Evolutionary conservation across 2,329 filamentous ascomycete genomes (phyloP).

Genomic region (Dactylellina parvicollis): DNA sequence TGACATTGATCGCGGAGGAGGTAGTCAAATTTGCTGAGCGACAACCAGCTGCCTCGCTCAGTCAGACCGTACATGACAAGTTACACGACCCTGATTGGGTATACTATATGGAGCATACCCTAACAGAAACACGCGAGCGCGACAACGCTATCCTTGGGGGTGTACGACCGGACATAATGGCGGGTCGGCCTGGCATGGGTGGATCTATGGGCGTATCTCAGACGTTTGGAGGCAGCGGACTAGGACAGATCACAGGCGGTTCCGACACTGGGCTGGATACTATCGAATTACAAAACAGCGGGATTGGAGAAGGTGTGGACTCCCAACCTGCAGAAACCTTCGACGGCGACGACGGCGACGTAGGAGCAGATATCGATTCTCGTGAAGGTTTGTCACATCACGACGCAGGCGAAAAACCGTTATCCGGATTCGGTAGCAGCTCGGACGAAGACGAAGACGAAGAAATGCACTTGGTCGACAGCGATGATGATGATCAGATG

Average conservation of each 20-base stretch:
- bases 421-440: constrained; percentile 91
- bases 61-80: constrained; percentile 82
- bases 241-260: constrained; percentile 26
- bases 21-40: constrained; percentile 98
- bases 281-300: constrained; percentile 58
- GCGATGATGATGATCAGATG: constrained; percentile 66
- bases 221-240: constrained; percentile 54
- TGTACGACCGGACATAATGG: constrained; percentile 87
- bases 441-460: constrained; percentile 85
- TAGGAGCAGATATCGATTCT: constrained; percentile 59
- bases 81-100: constrained; percentile 93
- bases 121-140: constrained; percentile 91
- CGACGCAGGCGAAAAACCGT: constrained; percentile 70
- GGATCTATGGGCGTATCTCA: constrained; percentile 56
- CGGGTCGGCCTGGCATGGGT: constrained; percentile 70
- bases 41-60: constrained; percentile 86
- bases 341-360: constrained; percentile 68
- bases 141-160: constrained; percentile 98
- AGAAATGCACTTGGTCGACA: constrained; percentile 85
- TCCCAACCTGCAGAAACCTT: constrained; percentile 67
- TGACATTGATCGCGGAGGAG: constrained; percentile 96
- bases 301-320: constrained; percentile 49
- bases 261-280: constrained; percentile 56
- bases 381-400: constrained; percentile 26
- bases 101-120: constrained; percentile 89